Base-by-base conservation (phyloP, 768 basidiomycete genomes). In the Leccinum fibrillosum region DNA sequence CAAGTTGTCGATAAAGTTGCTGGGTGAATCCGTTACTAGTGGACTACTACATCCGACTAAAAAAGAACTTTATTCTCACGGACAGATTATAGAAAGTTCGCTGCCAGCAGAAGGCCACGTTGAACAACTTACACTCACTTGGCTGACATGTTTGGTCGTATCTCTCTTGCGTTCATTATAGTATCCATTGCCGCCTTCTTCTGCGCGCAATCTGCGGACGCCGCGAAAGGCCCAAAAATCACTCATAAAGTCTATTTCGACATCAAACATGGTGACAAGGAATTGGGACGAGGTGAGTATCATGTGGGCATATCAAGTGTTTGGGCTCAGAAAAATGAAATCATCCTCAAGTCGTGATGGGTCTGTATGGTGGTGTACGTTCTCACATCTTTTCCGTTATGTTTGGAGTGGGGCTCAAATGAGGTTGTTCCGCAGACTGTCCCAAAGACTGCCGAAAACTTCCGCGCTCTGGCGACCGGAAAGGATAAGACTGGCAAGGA, bases 391-490 rank as follows among this genome's bases (percentile, higher is more conserved):
- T 55, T 35, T 23, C 32, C 19, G 7, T 4, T 10, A 5, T 52
- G 10, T 32, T 25, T 30, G 12, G 13, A 30, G 21, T 12, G 19
- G 42, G 51, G 32, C 50, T 59, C 21, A 57, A 15, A 48, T 19
- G 30, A 9, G 19, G 42, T 32, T 11, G 49, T 39, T 49, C 42
- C 28, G 11, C 57, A 94, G 89, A 93, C 93, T 49, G 94, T 97
- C 49, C 95, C 95, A 55, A 95, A 95, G 77, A 98, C 95, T 32
- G 94, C 80, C 25, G 95, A 94, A 82, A 98, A 98, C 83, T 98
- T 98, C 86, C 89, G 94, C 57, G 92, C 94, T 50, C 82, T 99
- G 64, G 79, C 91, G 12, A 92, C 93, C 37, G 92, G 95, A 57
- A 79, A 85, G 66, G 84, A 82, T 65, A 92, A 89, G 77, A 80